These are phyloP conservation scores for Fusarium nygamai DNA, from an alignment of 2,329 filamentous ascomycete genomes.

Conservation along the genomic window DNA sequence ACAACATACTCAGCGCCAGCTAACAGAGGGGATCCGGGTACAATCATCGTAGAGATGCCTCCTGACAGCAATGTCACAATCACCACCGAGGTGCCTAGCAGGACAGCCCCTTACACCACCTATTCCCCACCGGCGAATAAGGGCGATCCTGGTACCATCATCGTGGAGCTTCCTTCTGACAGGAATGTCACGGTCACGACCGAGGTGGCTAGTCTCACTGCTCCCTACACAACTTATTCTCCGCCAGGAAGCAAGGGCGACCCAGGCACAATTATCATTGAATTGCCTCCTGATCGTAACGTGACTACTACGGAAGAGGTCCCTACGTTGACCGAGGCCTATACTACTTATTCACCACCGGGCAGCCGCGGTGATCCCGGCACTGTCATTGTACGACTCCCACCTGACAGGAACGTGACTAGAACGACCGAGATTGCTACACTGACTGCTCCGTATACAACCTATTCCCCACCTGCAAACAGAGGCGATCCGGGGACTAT, in stretches of 20 bases:
- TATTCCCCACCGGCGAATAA: too few species aligned
- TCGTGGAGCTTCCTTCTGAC: constrained; percentile 17
- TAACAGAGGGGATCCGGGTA: constrained; percentile 4
- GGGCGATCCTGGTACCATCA: constrained; percentile 8
- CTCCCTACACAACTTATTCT: constrained; percentile 6
- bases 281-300: constrained; percentile 7
- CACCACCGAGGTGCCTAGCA: background rate
- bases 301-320: constrained; percentile 10
- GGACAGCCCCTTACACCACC: background rate
- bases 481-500: constrained; percentile 19
- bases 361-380: constrained; percentile 8
- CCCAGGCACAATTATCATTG: constrained; percentile 23
- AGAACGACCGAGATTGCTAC: background rate
- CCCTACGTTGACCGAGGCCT: background rate
- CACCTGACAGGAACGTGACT: constrained; percentile 18
- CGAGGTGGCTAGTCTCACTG: constrained; percentile 6
- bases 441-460: constrained; percentile 5
- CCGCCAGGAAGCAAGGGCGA: constrained; percentile 4
- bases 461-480: constrained; percentile 9
- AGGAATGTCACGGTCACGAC: constrained; percentile 20
- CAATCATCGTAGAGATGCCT: constrained; percentile 5
- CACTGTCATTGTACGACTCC: constrained; percentile 11
- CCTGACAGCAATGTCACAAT: background rate
- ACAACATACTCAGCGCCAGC: constrained; percentile 10
- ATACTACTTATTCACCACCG: constrained; percentile 13